Base-by-base conservation (phyloP, 2,329 filamentous ascomycete species). In the Epichloe sibirici region DNA sequence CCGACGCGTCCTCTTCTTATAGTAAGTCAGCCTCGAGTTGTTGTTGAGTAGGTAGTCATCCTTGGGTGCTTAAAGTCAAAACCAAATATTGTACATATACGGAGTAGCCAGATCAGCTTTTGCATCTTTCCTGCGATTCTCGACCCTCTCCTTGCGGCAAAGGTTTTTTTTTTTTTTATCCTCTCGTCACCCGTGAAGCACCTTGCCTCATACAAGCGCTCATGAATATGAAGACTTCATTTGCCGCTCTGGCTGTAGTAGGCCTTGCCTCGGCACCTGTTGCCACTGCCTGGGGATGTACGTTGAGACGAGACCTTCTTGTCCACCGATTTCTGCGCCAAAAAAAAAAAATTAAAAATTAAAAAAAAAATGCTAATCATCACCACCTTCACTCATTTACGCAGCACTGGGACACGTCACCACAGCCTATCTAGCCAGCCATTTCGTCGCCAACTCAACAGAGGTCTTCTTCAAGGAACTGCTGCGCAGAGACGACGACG, bases 401-500 rank as follows among this genome's bases (percentile, higher is more conserved):
- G 17, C 54, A 80, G 78, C 77, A 56, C 72, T 85, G 52, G 82
- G 82, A 2, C 82, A 86, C 64, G 79, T 83, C 61, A 81, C 82
- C 4, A 77, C 83, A 7, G 82, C 80, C 43, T 83, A 82, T 61
- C 62, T 86, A 23, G 82, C 82, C 11, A 74, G 73, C 58, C 75
- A 75, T 61, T 79, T 85, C 59, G 78, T 86, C 49, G 66, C 75
- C 51, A 71, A 76, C 38, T 64, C 72, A 34, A 85, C 82, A 13
- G 70, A 77, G 23, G 56, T 67, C 40, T 79, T 77, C 63, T 77
- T 85, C 61, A 75, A 85, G 62, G 62, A 67, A 4, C 69, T 85
- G 49, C 71, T 86, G 43, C 66, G 72, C 56, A 78, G 77, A 63
- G 63, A 74, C 38, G 75, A 75, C 2, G 65, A 69, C 52, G 74